phyloP scores from a whole-genome alignment of 352 stramenopile species.

The Saprolegnia diclina region DNA sequence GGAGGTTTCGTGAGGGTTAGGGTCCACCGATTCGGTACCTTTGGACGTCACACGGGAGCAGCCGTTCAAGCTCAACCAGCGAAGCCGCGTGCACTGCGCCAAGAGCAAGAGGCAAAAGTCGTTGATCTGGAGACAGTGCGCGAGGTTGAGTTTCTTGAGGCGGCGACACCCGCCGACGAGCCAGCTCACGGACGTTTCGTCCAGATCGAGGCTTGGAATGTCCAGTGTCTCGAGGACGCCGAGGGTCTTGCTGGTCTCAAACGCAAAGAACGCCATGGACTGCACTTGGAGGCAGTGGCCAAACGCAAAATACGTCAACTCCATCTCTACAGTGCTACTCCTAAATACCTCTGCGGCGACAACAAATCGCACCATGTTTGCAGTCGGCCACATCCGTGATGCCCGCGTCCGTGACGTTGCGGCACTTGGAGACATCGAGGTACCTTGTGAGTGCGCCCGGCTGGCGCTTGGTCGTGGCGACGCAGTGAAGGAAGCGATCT shows the following conservation, averaged over 20 bases:
- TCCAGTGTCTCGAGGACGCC: conserved; percentile 34
- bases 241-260: conserved; percentile 45
- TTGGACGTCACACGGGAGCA: conserved; percentile 42
- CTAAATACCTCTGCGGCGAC: not conserved
- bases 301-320: conserved; percentile 34
- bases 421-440: conserved; percentile 58
- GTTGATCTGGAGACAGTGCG: conserved; percentile 42
- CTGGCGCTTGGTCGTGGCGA: conserved; percentile 45
- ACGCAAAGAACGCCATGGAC: conserved; percentile 72
- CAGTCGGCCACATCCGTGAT: conserved; percentile 47
- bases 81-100: conserved; percentile 31
- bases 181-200: conserved; percentile 67
- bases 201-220: conserved; percentile 41
- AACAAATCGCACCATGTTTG: conserved; percentile 26
- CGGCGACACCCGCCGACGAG: conserved; percentile 48
- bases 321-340: conserved; percentile 27
- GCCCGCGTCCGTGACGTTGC: conserved; percentile 55
- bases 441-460: conserved; percentile 28
- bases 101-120: conserved; percentile 59
- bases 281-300: conserved; percentile 53
- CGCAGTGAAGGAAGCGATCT: conserved; percentile 47
- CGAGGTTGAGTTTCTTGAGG: conserved; percentile 44
- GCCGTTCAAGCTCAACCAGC: conserved; percentile 42
- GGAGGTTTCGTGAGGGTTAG: not conserved
- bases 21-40: conserved; percentile 43